Percentiles rank a stretch among this genome's conserved stretches.
phyloP scores from a whole-genome alignment of 208 protist genomes.

The Naegleria gruberi region DNA sequence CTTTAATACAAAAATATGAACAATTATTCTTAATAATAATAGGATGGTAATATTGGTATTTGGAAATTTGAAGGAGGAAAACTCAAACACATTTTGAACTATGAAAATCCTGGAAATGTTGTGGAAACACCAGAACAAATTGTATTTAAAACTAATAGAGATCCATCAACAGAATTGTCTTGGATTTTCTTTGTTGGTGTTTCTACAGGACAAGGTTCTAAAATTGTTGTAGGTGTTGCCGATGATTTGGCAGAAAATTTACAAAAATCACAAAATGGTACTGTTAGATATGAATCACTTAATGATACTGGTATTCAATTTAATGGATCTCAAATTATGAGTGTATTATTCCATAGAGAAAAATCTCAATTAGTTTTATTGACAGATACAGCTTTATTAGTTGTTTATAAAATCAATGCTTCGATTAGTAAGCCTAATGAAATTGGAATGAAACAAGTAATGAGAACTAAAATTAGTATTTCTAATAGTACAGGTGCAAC shows the following conservation, averaged over 20 bases:
- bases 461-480: conserved; percentile 11
- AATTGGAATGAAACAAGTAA: conserved; percentile 54
- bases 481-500: conserved; percentile 46
- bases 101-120: neutral
- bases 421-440: neutral
- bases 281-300: neutral
- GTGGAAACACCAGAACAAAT: neutral
- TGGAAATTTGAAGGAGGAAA: neutral
- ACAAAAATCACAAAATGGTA: neutral
- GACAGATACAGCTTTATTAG: conserved; percentile 41
- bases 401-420: conserved; percentile 1
- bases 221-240: neutral
- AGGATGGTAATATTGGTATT: neutral
- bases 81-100: neutral
- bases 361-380: conserved; percentile 27
- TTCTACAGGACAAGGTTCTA: neutral
- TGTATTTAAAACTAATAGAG: neutral
- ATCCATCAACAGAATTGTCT: neutral
- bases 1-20: neutral
- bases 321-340: neutral
- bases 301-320: neutral
- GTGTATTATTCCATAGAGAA: conserved; percentile 1
- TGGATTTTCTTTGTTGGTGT: neutral
- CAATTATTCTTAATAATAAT: neutral
- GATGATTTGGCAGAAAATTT: neutral